Evolutionary conservation across 176 grass and related monocot species (phyloP).

Genomic region (sorghum (Sorghum bicolor)): DNA sequence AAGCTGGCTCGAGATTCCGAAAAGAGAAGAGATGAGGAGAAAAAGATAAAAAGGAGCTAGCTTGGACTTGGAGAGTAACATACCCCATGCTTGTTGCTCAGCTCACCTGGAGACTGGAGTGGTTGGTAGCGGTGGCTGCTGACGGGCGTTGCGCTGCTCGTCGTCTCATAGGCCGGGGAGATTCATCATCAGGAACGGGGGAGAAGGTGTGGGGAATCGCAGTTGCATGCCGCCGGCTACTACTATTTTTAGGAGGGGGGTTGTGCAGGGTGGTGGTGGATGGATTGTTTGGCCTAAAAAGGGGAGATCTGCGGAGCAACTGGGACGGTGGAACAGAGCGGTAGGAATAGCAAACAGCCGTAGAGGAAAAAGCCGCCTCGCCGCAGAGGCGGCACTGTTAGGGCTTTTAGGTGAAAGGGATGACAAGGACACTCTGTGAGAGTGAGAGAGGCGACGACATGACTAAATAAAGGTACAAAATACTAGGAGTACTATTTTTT

Average conservation of each 20-base stretch:
- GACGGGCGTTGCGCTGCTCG: neutral
- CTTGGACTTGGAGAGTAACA: neutral
- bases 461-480: too few relatives aligned
- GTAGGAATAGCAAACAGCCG: neutral
- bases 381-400: neutral
- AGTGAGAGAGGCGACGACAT: too few relatives aligned
- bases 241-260: constrained; percentile 48
- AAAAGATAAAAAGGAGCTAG: neutral
- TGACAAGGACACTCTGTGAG: constrained; percentile 3
- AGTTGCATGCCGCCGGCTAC: constrained; percentile 25
- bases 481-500: too few relatives aligned
- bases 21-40: neutral
- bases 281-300: constrained; percentile 57
- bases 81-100: neutral
- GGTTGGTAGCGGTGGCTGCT: neutral
- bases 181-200: neutral
- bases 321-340: constrained; percentile 32
- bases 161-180: constrained; percentile 26
- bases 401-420: constrained; percentile 42
- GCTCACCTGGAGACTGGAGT: neutral
- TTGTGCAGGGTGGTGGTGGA: neutral
- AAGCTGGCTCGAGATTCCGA: constrained; percentile 26
- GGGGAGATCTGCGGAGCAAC: constrained; percentile 23
- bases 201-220: neutral
- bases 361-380: neutral